Conservation (phyloP, 768 basidiomycete species). For the Lactarius sanguifluus region DNA sequence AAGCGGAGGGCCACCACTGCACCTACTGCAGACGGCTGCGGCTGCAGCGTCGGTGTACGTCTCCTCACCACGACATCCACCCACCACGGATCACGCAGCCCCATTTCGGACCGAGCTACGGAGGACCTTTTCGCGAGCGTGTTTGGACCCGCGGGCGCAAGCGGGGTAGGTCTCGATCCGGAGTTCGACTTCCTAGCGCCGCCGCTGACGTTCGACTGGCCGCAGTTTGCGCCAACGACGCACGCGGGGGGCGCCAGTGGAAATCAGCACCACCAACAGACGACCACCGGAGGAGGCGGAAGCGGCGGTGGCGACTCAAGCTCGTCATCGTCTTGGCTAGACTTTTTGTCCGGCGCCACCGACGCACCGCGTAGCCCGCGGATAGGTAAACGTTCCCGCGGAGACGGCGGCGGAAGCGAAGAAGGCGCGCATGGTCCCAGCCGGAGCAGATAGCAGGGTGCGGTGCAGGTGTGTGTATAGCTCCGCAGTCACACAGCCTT, state of each 20-base stretch:
- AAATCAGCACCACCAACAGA: background rate
- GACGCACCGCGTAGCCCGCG: slow-evolving; percentile 23
- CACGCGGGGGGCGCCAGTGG: slow-evolving; percentile 15
- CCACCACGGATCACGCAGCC: slow-evolving; percentile 25
- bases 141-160: slow-evolving; percentile 27
- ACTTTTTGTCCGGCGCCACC: slow-evolving; percentile 25
- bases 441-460: slow-evolving; percentile 10
- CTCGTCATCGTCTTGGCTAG: slow-evolving; percentile 26
- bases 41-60: background rate
- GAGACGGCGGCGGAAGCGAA: slow-evolving; percentile 17
- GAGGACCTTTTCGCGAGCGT: slow-evolving; percentile 30
- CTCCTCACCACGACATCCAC: slow-evolving; percentile 16
- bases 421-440: slow-evolving; percentile 10
- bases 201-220: slow-evolving; percentile 32
- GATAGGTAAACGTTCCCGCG: slow-evolving; percentile 22
- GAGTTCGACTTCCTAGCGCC: slow-evolving; percentile 26
- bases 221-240: slow-evolving; percentile 28
- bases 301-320: slow-evolving; percentile 4
- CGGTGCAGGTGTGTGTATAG: background rate
- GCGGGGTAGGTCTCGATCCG: slow-evolving; percentile 29
- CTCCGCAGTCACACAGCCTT: too few species aligned
- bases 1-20: slow-evolving; percentile 6
- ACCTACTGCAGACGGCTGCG: slow-evolving; percentile 1
- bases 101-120: slow-evolving; percentile 12
- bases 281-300: background rate